Evolutionary conservation across 78 protist genomes (phyloP).

Genomic region (slime mould (Dictyostelium discoideum)): DNA sequence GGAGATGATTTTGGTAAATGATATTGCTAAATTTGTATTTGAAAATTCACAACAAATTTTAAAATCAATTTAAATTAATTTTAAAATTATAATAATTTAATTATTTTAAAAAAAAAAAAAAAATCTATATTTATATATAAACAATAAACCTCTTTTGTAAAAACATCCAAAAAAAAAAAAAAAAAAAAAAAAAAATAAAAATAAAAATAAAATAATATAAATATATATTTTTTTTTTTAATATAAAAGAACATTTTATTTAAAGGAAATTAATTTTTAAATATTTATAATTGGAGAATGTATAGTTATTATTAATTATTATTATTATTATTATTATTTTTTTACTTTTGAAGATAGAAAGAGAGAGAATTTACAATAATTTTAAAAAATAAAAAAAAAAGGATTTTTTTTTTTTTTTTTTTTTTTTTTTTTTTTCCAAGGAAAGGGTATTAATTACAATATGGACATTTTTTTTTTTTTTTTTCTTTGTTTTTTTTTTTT

Average conservation of each 20-base stretch:
- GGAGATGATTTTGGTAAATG: slow-evolving; percentile 29
- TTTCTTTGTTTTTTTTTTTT: neutral
- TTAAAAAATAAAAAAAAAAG: neutral
- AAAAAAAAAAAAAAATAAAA: no score
- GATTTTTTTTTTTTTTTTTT: no score
- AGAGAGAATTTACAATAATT: neutral
- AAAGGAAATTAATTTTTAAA: slow-evolving; percentile 15
- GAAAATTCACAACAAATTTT: slow-evolving; percentile 21
- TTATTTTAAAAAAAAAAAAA: neutral
- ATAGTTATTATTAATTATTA: neutral
- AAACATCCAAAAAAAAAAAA: neutral
- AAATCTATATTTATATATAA: neutral
- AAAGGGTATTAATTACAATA: neutral
- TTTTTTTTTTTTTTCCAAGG: neutral
- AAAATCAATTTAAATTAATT: slow-evolving; percentile 7
- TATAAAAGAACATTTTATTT: neutral
- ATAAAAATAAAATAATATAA: neutral
- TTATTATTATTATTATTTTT: neutral
- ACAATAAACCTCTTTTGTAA: neutral
- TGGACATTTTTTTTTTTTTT: neutral
- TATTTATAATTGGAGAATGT: neutral
- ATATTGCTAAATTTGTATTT: neutral
- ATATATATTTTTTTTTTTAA: neutral
- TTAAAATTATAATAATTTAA: neutral
- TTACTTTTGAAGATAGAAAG: neutral